A percentile compares a stretch with the other conserved stretches of the same genome.
Conservation (phyloP, 495 filamentous ascomycete species). For the Xylaria castorea region DNA sequence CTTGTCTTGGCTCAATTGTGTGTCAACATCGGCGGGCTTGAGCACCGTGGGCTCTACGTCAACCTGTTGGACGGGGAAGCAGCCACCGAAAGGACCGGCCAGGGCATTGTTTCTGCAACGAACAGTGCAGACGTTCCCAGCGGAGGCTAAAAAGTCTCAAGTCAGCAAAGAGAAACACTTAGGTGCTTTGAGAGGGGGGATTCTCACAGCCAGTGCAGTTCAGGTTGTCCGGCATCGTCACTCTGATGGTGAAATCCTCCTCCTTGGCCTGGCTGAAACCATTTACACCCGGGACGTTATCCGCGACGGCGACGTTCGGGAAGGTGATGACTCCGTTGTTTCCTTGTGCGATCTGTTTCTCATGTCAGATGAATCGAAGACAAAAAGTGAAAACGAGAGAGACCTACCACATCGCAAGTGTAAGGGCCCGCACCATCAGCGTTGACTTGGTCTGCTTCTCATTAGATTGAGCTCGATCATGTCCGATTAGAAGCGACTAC, state of each 20-base stretch:
- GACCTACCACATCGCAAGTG: constrained; percentile 50
- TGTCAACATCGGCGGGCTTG: constrained; percentile 43
- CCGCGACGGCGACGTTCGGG: constrained; percentile 49
- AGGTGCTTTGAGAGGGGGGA: background rate
- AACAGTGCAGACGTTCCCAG: constrained; percentile 62
- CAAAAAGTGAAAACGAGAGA: background rate
- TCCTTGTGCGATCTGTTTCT: constrained; percentile 35
- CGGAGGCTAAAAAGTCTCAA: constrained; percentile 41
- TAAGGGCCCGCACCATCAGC: constrained; percentile 63
- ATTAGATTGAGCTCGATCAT: constrained; percentile 8
- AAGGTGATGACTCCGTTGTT: constrained; percentile 52
- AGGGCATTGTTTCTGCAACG: constrained; percentile 61
- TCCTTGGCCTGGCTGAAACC: constrained; percentile 55
- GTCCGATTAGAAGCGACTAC: background rate
- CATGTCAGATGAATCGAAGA: constrained; percentile 1
- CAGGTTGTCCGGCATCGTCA: constrained; percentile 51
- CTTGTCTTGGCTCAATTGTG: constrained; percentile 38
- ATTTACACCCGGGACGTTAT: constrained; percentile 56
- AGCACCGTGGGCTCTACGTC: constrained; percentile 45
- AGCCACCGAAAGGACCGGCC: constrained; percentile 63
- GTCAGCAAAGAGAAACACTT: background rate
- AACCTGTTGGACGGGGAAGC: constrained; percentile 55
- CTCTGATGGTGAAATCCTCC: constrained; percentile 52
- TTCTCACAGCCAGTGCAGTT: constrained; percentile 49
- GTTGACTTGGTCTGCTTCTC: constrained; percentile 55